Evolutionary conservation across 495 filamentous ascomycete genomes (phyloP).

Genomic region (Podospora pseudocomata): DNA sequence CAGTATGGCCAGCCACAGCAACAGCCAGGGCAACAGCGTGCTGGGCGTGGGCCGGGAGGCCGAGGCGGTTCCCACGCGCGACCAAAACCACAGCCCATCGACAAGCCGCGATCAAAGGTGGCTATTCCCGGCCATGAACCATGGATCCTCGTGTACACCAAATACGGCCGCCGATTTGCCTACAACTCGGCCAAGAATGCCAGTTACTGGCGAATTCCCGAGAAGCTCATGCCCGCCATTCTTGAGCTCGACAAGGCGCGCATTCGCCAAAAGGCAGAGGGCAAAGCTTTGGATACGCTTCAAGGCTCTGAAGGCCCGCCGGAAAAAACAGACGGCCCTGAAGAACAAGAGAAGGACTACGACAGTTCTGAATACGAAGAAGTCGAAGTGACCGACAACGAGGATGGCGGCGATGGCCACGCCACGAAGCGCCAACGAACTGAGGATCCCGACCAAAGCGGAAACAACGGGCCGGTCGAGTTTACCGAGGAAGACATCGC

Average conservation of each 20-base stretch:
- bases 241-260: slow-evolving; percentile 62
- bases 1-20: slow-evolving; percentile 35
- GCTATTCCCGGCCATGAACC: slow-evolving; percentile 74
- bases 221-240: slow-evolving; percentile 76
- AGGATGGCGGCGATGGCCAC: slow-evolving; percentile 46
- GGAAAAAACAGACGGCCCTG: not conserved
- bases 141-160: slow-evolving; percentile 93
- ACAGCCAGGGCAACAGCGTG: slow-evolving; percentile 29
- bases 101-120: slow-evolving; percentile 78
- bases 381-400: slow-evolving; percentile 78
- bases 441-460: slow-evolving; percentile 43
- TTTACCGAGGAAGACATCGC: slow-evolving; percentile 96
- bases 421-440: slow-evolving; percentile 64
- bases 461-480: slow-evolving; percentile 58
- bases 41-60: slow-evolving; percentile 35
- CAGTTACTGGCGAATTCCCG: slow-evolving; percentile 90
- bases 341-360: slow-evolving; percentile 26
- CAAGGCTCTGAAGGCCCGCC: slow-evolving; percentile 12
- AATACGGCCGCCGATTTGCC: slow-evolving; percentile 79
- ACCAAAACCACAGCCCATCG: slow-evolving; percentile 60
- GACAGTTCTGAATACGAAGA: slow-evolving; percentile 73
- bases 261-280: slow-evolving; percentile 48
- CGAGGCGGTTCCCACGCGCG: slow-evolving; percentile 51
- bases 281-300: slow-evolving; percentile 7
- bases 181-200: slow-evolving; percentile 78